Percentiles rank a stretch among this genome's conserved stretches.
These are phyloP conservation scores for Pythium apleroticum DNA, from an alignment of 352 stramenopile genomes.

Conservation along the genomic window DNA sequence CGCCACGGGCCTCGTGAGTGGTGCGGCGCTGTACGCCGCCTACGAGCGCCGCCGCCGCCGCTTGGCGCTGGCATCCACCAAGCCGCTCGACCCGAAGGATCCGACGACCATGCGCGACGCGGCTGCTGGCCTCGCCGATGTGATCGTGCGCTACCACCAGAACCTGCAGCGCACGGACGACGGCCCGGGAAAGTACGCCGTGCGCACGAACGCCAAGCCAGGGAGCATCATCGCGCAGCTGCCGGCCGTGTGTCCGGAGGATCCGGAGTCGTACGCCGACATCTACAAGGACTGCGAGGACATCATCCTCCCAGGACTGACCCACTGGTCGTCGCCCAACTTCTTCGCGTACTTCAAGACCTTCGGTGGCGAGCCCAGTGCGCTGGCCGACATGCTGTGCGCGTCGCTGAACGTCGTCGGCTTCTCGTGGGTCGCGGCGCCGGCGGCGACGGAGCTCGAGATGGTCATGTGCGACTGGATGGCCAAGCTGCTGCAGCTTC, in stretches of 20 bases:
- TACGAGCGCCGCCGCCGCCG: constrained; percentile 36
- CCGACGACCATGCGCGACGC: constrained; percentile 42
- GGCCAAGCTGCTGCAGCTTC: constrained; percentile 50
- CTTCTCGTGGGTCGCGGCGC: constrained; percentile 63
- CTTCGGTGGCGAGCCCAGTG: constrained; percentile 45
- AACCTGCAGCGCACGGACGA: constrained; percentile 46
- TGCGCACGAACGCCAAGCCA: constrained; percentile 44
- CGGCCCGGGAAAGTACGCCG: constrained; percentile 38
- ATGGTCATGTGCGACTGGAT: constrained; percentile 74
- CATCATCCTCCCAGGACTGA: constrained; percentile 65
- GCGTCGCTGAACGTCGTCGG: constrained; percentile 57
- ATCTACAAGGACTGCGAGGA: constrained; percentile 63
- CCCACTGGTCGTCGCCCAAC: constrained; percentile 64
- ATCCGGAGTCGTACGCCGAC: constrained; percentile 50
- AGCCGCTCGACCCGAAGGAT: constrained; percentile 40
- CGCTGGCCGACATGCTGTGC: constrained; percentile 55
- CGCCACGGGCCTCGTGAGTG: constrained; percentile 37
- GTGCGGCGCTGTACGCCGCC: constrained; percentile 40
- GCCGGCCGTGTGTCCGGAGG: constrained; percentile 43
- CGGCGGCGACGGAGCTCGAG: constrained; percentile 68
- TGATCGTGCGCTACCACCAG: constrained; percentile 64
- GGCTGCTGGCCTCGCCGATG: constrained; percentile 44
- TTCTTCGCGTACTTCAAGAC: constrained; percentile 75
- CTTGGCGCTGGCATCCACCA: constrained; percentile 37
- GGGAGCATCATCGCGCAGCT: constrained; percentile 44